These are phyloP conservation scores for Ophiostoma triangulosporum DNA, from an alignment of 2,329 filamentous ascomycete species.

Conservation along the genomic window DNA sequence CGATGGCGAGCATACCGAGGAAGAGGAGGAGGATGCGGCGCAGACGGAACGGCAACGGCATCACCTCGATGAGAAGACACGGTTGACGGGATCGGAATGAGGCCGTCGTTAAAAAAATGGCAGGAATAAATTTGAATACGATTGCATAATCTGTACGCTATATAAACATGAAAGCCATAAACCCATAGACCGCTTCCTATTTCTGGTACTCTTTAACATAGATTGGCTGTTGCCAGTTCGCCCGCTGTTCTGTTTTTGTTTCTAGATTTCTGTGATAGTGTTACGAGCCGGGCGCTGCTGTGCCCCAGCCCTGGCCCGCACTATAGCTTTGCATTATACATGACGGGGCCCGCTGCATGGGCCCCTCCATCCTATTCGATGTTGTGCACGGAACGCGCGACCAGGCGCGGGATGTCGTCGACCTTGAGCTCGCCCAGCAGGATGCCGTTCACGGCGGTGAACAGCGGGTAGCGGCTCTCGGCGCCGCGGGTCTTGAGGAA, in stretches of 20 bases:
- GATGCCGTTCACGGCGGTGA: conserved; percentile 79
- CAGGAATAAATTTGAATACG: too few relatives aligned
- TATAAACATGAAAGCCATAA: too few relatives aligned
- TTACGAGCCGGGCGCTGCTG: not conserved
- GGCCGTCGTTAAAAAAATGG: too few relatives aligned
- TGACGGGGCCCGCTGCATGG: not conserved
- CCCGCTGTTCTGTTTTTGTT: not conserved
- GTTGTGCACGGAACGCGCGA: conserved; percentile 21
- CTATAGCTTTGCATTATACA: not conserved
- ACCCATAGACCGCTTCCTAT: too few relatives aligned
- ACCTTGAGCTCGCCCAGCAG: conserved; percentile 63
- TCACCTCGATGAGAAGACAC: not conserved
- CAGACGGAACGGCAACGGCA: not conserved
- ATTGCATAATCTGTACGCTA: too few relatives aligned
- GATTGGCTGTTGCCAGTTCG: not conserved
- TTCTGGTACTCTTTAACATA: not conserved
- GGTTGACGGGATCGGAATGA: not conserved
- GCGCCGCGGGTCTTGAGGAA: conserved; percentile 69
- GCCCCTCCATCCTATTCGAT: not conserved
- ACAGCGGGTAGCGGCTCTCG: conserved; percentile 78
- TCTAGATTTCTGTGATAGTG: not conserved
- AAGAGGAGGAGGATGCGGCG: not conserved
- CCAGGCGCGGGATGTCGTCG: conserved; percentile 65
- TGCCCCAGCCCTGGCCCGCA: not conserved
- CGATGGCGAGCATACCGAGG: conserved; percentile 54